Evolutionary conservation across 768 basidiomycete species (phyloP).

Genomic region (Rubroboletus satanas): DNA sequence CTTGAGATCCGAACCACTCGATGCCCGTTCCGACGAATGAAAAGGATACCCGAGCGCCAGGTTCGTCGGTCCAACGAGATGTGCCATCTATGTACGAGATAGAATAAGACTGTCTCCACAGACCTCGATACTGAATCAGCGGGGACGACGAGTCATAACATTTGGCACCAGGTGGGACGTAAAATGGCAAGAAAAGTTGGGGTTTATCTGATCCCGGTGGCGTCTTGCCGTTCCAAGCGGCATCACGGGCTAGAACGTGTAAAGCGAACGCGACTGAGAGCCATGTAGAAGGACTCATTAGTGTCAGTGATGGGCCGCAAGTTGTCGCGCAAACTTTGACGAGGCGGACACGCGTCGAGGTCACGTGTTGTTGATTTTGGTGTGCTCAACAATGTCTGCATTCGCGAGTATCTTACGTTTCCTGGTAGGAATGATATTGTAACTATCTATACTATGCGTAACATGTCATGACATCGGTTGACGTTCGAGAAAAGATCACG

Average conservation of each 20-base stretch:
- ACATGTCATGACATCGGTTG: slow-evolving; percentile 28
- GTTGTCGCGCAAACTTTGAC: background rate
- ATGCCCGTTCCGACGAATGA: slow-evolving; percentile 70
- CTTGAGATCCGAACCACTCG: slow-evolving; percentile 71
- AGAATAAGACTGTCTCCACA: slow-evolving; percentile 56
- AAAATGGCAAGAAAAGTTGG: slow-evolving; percentile 60
- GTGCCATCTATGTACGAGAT: slow-evolving; percentile 47
- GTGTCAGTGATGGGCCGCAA: background rate
- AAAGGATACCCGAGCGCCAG: slow-evolving; percentile 50
- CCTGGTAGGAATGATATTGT: slow-evolving; percentile 28
- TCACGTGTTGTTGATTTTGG: slow-evolving; percentile 27
- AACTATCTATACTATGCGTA: slow-evolving; percentile 33
- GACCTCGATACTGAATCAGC: slow-evolving; percentile 57
- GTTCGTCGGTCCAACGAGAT: slow-evolving; percentile 46
- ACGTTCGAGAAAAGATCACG: slow-evolving; percentile 16
- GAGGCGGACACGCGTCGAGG: background rate
- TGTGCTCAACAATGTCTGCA: background rate
- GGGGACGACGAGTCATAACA: slow-evolving; percentile 68
- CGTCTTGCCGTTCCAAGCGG: slow-evolving; percentile 70
- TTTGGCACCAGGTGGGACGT: slow-evolving; percentile 69
- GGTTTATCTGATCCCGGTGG: slow-evolving; percentile 44
- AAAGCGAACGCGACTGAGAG: slow-evolving; percentile 6
- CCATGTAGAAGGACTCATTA: slow-evolving; percentile 6
- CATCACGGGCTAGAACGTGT: slow-evolving; percentile 28
- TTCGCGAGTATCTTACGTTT: slow-evolving; percentile 14